These are phyloP conservation scores for Tetrapisispora namnaoensis DNA, from an alignment of 805 yeast species.

Conservation along the genomic window DNA sequence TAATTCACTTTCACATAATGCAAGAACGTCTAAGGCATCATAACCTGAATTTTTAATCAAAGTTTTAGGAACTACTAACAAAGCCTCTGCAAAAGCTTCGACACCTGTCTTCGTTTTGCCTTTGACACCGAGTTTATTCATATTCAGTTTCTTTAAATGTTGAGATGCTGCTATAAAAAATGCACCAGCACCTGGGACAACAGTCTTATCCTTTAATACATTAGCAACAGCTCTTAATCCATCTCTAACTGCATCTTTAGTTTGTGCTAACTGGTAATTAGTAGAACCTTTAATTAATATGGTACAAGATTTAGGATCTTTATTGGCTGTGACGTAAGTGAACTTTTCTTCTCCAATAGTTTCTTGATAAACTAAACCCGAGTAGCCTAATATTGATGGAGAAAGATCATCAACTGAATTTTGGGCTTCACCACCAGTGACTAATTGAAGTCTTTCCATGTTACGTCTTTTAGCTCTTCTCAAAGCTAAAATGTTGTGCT, in stretches of 20 bases:
- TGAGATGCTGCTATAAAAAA: conserved; percentile 77
- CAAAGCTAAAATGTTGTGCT: conserved; percentile 83
- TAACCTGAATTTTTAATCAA: conserved; percentile 86
- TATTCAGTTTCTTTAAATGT: conserved; percentile 42
- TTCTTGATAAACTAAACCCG: conserved; percentile 87
- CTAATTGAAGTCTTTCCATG: conserved; percentile 95
- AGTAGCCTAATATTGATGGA: conserved; percentile 71
- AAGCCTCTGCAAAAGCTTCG: conserved; percentile 86
- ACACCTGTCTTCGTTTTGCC: conserved; percentile 88
- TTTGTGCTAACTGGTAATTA: conserved; percentile 77
- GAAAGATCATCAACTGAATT: conserved; percentile 90
- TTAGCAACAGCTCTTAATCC: conserved; percentile 93
- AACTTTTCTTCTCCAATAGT: conserved; percentile 95
- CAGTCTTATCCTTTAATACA: conserved; percentile 71
- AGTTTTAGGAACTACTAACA: conserved; percentile 87
- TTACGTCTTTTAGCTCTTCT: conserved; percentile 98
- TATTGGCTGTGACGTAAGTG: conserved; percentile 86
- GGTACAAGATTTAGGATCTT: conserved; percentile 84
- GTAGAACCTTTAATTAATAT: conserved; percentile 91
- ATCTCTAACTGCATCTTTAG: conserved; percentile 95
- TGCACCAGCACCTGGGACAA: conserved; percentile 97
- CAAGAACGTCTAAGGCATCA: conserved; percentile 82
- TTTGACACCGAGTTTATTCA: conserved; percentile 50
- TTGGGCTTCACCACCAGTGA: conserved; percentile 96
- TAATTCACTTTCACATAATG: conserved; percentile 69